Evolutionary conservation across 805 yeast species (phyloP), one percentile per base, ranked within the genome.

Genomic region (Kluyveromyces starmeri): DNA sequence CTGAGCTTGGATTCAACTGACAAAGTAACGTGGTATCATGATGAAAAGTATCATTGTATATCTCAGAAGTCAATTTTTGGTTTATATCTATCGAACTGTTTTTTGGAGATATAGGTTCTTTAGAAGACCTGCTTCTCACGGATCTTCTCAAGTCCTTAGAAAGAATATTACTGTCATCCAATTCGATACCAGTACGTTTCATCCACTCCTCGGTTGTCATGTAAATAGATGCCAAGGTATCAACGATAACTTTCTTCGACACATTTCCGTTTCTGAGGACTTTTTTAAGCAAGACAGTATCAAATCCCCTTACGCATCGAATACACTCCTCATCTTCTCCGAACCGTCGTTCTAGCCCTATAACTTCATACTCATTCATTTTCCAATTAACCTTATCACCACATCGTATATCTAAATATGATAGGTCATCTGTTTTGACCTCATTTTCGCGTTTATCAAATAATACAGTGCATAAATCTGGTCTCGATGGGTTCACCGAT

Each of bases 251-350:
- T 11, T 44, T 36, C 12, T 50, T 50, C 1, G 41, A 41, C 11
- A 51, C 30, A 9, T 31, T 29, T 9, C 50, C 50, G 19, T 47
- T 46, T 12, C 38, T 40, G 24, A 38, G 48, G 16, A 52, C 42
- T 30, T 49, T 57, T 39, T 47, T 59, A 5, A 65, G 53, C 41
- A 59, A 56, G 2, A 75, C 69, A 0, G 65, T 58, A 47, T 76
- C 75, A 46, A 61, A 78, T 0, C 86, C 86, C 42, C 85, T 59
- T 37, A 75, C 62, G 48, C 85, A 78, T 32, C 64, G 53, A 5
- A 78, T 65, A 1, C 43, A 42, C 12, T 51, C 45, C 7, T 40
- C 41, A 6, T 52, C 46, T 2, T 44, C 38, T 3, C 34, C 7
- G 7, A 12, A 21, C 7, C 28, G 32, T 36, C 56, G 52, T 23